Evolutionary conservation across 208 protist genomes (phyloP).

Genomic region (Crithidia brevicula): DNA sequence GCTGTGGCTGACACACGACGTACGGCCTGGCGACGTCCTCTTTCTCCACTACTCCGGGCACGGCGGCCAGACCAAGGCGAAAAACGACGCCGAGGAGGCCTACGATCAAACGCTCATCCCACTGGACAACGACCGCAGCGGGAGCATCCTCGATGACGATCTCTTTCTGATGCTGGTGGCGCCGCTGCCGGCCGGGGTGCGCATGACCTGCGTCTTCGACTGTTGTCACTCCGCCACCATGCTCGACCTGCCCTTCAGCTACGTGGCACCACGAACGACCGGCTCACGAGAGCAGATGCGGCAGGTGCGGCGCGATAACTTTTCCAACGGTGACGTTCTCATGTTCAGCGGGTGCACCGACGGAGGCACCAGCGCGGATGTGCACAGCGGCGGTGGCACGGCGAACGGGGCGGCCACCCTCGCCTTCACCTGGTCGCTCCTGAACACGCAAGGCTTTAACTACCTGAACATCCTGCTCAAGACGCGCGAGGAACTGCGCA

Average conservation of each 20-base stretch:
- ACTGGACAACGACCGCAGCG: constrained; percentile 67
- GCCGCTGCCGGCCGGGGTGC: constrained; percentile 73
- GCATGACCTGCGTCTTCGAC: constrained; percentile 94
- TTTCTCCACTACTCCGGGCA: constrained; percentile 94
- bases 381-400: constrained; percentile 41
- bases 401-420: constrained; percentile 86
- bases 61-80: constrained; percentile 67
- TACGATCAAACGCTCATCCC: constrained; percentile 89
- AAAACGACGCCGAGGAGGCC: constrained; percentile 60
- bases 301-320: constrained; percentile 74
- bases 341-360: constrained; percentile 92
- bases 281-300: constrained; percentile 49
- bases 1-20: constrained; percentile 80
- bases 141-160: constrained; percentile 91
- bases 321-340: constrained; percentile 81
- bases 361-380: constrained; percentile 82
- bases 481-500: constrained; percentile 71
- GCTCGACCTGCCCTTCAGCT: constrained; percentile 90
- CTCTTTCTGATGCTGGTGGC: constrained; percentile 82
- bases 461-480: constrained; percentile 87
- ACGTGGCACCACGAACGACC: constrained; percentile 46
- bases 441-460: constrained; percentile 67
- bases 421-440: constrained; percentile 75
- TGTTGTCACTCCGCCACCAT: constrained; percentile 94
- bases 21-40: constrained; percentile 85